A percentile compares a stretch with the other conserved stretches of the same genome.
These are phyloP conservation scores for Stentor roeselii DNA, from an alignment of 73 alveolate species.

Conservation along the genomic window DNA sequence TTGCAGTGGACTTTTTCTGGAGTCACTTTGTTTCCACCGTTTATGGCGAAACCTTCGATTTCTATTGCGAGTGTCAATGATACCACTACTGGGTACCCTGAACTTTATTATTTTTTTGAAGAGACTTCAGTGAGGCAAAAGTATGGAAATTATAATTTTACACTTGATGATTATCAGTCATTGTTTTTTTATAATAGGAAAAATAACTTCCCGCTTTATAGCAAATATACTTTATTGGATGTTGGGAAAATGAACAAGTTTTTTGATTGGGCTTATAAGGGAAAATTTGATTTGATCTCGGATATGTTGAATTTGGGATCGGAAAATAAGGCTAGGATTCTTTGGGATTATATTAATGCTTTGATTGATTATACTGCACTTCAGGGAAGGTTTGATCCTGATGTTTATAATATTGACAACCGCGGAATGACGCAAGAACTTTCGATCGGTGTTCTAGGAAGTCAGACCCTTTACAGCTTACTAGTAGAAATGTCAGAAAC, in stretches of 20 bases:
- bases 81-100: slow-evolving; percentile 26
- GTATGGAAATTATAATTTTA: neutral
- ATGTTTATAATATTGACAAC: slow-evolving; percentile 12
- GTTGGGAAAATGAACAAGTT: slow-evolving; percentile 21
- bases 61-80: neutral
- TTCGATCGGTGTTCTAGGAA: slow-evolving; percentile 19
- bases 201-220: neutral
- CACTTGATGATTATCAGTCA: neutral
- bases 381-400: slow-evolving; percentile 22
- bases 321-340: neutral
- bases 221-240: slow-evolving; percentile 6
- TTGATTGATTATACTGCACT: slow-evolving; percentile 7
- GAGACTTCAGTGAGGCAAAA: neutral
- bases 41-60: neutral
- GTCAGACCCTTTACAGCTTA: slow-evolving; percentile 12
- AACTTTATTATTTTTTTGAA: neutral
- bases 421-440: slow-evolving; percentile 13
- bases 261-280: neutral
- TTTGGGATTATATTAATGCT: slow-evolving; percentile 26
- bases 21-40: neutral
- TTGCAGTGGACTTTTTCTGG: slow-evolving; percentile 1
- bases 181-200: neutral
- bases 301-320: neutral
- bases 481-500: neutral
- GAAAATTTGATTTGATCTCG: neutral